A percentile compares a stretch with the other conserved stretches of the same genome.
phyloP scores from a whole-genome alignment of 2,329 filamentous ascomycete species.

The Trichophyton mentagrophytes region DNA sequence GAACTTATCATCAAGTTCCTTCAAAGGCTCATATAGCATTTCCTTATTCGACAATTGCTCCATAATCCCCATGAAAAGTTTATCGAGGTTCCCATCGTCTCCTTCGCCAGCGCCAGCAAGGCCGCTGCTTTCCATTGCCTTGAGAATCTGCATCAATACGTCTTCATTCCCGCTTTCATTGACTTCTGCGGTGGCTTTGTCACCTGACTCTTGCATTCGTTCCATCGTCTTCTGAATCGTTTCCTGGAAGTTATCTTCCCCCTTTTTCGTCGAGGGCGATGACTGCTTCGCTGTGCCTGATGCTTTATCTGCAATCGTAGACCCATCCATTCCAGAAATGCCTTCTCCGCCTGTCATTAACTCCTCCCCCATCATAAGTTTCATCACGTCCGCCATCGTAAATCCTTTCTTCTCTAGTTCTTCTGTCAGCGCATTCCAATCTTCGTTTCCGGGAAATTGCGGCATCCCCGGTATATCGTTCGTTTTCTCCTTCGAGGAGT shows the following conservation, averaged over 20 bases:
- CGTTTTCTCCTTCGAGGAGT: conserved; percentile 43
- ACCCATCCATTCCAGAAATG: conserved; percentile 8
- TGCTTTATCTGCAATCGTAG: conserved; percentile 12
- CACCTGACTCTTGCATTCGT: conserved; percentile 80
- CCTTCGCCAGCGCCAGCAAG: conserved; percentile 23
- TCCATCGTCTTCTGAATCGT: conserved; percentile 91
- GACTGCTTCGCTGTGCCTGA: conserved; percentile 12
- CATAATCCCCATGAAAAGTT: conserved; percentile 97
- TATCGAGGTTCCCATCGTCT: conserved; percentile 74
- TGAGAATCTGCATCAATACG: conserved; percentile 81
- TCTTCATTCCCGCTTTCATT: conserved; percentile 58
- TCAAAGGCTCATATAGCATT: conserved; percentile 97
- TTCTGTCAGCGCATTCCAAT: conserved; percentile 21
- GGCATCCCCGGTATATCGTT: background rate
- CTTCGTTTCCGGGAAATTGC: conserved; percentile 14
- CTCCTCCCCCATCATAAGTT: conserved; percentile 21
- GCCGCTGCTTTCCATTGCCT: conserved; percentile 60
- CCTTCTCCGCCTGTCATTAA: background rate
- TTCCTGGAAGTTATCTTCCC: conserved; percentile 68
- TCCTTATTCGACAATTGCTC: conserved; percentile 97
- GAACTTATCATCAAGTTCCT: conserved; percentile 87
- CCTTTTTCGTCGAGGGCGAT: conserved; percentile 17
- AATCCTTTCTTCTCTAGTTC: conserved; percentile 21
- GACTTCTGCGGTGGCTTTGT: conserved; percentile 67
- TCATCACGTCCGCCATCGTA: conserved; percentile 20